Percentiles rank a stretch among this genome's conserved stretches.
These are phyloP conservation scores for Xylariaceae sp. DNA, from an alignment of 2,329 filamentous ascomycete species.

Conservation along the genomic window DNA sequence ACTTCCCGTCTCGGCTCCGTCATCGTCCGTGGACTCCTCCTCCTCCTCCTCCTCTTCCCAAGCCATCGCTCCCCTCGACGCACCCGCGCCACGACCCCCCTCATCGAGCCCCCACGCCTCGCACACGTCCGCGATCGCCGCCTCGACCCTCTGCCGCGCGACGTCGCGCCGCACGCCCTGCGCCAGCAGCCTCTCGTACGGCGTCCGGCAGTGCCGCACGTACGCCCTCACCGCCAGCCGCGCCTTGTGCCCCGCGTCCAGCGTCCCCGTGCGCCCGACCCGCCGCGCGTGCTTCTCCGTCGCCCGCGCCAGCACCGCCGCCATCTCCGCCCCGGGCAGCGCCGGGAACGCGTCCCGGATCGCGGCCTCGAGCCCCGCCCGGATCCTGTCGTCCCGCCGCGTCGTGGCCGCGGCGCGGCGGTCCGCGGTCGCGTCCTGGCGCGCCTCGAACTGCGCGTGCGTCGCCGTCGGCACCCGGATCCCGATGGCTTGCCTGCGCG, in stretches of 20 bases:
- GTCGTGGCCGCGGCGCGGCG: constrained; percentile 28
- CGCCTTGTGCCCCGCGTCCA: constrained; percentile 35
- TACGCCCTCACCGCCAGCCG: constrained; percentile 45
- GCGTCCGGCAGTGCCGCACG: constrained; percentile 42
- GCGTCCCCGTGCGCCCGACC: constrained; percentile 40
- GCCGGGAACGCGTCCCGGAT: constrained; percentile 35
- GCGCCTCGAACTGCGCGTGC: constrained; percentile 21
- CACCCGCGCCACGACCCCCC: constrained; percentile 1
- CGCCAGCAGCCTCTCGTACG: constrained; percentile 38
- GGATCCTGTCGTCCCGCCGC: constrained; percentile 30
- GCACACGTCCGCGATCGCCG: constrained; percentile 4
- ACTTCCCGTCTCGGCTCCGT: no score
- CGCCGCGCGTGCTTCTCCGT: constrained; percentile 41
- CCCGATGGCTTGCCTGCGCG: no score
- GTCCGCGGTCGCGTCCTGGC: constrained; percentile 22
- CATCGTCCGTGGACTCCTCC: no score
- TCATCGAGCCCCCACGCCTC: constrained; percentile 8
- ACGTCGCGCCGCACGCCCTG: not conserved
- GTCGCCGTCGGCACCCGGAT: constrained; percentile 32
- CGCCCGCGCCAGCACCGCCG: constrained; percentile 34
- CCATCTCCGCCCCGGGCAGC: constrained; percentile 32
- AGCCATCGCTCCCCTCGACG: no score
- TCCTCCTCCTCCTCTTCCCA: no score
- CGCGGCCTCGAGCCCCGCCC: constrained; percentile 29
- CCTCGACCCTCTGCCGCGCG: constrained; percentile 3